Evolutionary conservation across 2,329 filamentous ascomycete species (phyloP), one percentile per base, ranked within the genome.

Genomic region (Lasiodiplodia citricola): DNA sequence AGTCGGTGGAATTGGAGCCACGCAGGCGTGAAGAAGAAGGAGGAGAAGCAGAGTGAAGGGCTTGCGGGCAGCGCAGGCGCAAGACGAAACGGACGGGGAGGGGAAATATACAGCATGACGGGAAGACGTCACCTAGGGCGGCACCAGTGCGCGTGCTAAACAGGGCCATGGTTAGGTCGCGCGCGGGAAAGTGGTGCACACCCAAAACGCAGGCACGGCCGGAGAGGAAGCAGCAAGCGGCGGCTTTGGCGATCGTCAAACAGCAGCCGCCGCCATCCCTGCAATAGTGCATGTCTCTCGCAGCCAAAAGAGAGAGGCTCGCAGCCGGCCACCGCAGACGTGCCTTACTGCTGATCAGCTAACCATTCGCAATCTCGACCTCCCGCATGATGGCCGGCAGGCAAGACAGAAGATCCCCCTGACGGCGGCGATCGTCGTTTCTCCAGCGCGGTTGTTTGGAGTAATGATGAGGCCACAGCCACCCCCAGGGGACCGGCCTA

Each of bases 61-160:
- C 10, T 7, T 25, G 25, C 25, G 25, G 25, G 25, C 25, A 25
- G 25, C 21, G 18, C 38, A 18, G 54, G n/a, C 18, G 25, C 18
- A 37, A 35, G 13, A 28, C 28, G 28, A 28, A 28, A 28, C 28
- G 28, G 35, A 31, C 35, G 18, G 16, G 13, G 31, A 18, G 31
- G 38, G 55, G n/a, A 57, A 18, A 57, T n/a, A 57, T 23, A 54
- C 31, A 31, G 14, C 4, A 23, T 10, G 14, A 7, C n/a, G 31
- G 31, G 55, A 55, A 37, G 60, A 64, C 60, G 60, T 64, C 44
- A 64, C 60, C 47, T n/a, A 23, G 18, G 31, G 38, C 58, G 58
- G 58, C 58, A 63, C 58, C 58, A 63, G 57, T 10, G 38, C n/a
- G 41, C 31, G n/a, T 41, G 55, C 55, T 25, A 58, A 58, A 58